These are phyloP conservation scores for Agaricus sinodeliciosus DNA, from an alignment of 768 basidiomycete genomes.

Conservation along the genomic window DNA sequence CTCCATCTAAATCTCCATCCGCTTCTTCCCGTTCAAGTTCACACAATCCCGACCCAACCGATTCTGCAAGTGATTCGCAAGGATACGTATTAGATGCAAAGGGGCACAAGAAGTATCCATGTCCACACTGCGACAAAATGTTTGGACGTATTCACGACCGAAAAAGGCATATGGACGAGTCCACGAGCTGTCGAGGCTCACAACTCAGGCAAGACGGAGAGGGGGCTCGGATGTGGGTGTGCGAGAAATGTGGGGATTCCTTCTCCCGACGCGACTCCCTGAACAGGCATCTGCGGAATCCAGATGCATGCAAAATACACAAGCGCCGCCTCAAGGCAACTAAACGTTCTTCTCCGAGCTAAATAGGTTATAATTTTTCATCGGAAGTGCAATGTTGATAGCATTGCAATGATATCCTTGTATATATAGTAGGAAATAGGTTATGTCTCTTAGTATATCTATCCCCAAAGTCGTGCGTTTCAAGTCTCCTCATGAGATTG, in stretches of 20 bases:
- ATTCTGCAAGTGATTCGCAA: background rate
- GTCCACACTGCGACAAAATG: slow-evolving; percentile 5
- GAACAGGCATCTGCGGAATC: slow-evolving; percentile 7
- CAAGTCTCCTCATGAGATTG: background rate
- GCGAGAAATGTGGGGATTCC: slow-evolving; percentile 3
- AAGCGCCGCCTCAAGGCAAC: background rate
- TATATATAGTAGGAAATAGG: background rate
- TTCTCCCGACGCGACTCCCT: slow-evolving; percentile 7
- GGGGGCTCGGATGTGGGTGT: slow-evolving; percentile 5
- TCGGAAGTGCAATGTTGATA: background rate
- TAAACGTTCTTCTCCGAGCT: no score
- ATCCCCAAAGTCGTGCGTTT: background rate
- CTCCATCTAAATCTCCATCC: background rate
- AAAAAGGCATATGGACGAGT: slow-evolving; percentile 9
- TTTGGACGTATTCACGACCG: slow-evolving; percentile 6
- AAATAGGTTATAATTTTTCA: slow-evolving; percentile 1
- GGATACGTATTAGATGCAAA: background rate
- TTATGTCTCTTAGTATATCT: background rate
- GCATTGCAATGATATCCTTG: background rate
- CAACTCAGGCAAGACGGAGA: background rate
- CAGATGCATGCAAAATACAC: slow-evolving; percentile 5
- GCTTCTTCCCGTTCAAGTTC: background rate
- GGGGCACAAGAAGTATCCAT: slow-evolving; percentile 4
- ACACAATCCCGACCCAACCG: background rate
- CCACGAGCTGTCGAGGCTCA: slow-evolving; percentile 6